Base-by-base conservation (phyloP, 306 rosid species). In the Vachellia collinsii region DNA sequence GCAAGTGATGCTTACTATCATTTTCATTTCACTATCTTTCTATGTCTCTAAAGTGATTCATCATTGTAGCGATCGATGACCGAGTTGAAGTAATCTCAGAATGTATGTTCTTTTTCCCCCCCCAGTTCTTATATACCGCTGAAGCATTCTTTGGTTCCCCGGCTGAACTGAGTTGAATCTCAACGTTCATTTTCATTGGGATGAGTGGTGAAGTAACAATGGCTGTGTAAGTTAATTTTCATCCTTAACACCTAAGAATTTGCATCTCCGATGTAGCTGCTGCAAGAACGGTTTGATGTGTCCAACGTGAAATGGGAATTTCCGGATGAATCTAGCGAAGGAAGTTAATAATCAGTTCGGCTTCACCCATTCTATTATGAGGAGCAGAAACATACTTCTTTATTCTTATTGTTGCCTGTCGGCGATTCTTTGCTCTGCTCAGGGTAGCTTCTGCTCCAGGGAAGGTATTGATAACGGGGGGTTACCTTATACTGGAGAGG, bases 361-460 rank as follows among this genome's bases (percentile, higher is more conserved):
- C 34, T 29, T 29, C 34, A 29, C 8, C 19, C 12, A 29, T 59
- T 59, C 14, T 25, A 42, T 79, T 16, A 16, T 37, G n/a, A 29
- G 14, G 61, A 71, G 51, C 42, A 58, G n/a, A 17, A 69, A 42
- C 23, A 70, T 29, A 20, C n/a, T 12, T 50, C 11, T 61, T 17
- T 51, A 19, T 7, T 72, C 72, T 66, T 19, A 41, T 12, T 12
- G n/a, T 47, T 47, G 22, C 48, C 9, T 59, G 66, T 67, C 34
- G 59, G 61, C n/a, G 70, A 76, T 13, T 50, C 66, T 71, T 44
- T 58, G 41, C 25, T 38, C 16, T 11, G 48, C 59, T 53, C 88
- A 92, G 94, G 64, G 89, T 88, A 76, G 88, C 90, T 86, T 93
- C 97, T 62, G 94, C 97, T 82, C 97, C 97, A 12, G 97, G 97